Conservation (phyloP, 768 basidiomycete species). For the Boletus rufocinnamomeus region DNA sequence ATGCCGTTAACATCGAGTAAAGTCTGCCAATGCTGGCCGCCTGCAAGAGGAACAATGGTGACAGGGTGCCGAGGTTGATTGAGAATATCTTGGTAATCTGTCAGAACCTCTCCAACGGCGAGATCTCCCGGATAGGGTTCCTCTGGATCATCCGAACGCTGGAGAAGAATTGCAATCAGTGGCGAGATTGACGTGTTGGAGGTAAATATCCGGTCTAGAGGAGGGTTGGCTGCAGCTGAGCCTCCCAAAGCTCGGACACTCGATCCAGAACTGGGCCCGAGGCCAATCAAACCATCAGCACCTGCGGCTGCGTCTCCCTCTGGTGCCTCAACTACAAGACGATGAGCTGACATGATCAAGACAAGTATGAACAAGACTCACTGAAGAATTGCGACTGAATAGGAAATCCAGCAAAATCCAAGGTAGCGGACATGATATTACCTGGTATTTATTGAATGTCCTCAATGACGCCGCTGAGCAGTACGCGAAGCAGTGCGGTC, state of each 20-base stretch:
- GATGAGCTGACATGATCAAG: conserved; percentile 5
- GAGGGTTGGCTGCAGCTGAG: conserved; percentile 46
- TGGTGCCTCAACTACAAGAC: conserved; percentile 24
- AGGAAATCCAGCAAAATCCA: conserved; percentile 43
- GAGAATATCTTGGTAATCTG: conserved; percentile 50
- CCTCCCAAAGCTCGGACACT: conserved; percentile 41
- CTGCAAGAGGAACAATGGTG: conserved; percentile 36
- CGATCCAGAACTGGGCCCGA: conserved; percentile 64
- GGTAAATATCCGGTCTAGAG: conserved; percentile 65
- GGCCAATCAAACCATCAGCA: conserved; percentile 48
- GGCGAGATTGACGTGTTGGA: conserved; percentile 60
- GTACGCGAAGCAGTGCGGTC: background rate
- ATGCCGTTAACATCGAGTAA: conserved; percentile 63
- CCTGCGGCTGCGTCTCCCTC: conserved; percentile 9
- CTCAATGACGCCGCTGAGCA: background rate
- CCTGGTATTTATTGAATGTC: conserved; percentile 19
- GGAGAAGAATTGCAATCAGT: conserved; percentile 63
- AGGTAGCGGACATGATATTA: conserved; percentile 30
- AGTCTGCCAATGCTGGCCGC: conserved; percentile 65
- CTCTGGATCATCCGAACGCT: conserved; percentile 55
- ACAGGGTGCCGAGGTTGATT: conserved; percentile 55
- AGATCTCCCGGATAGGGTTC: conserved; percentile 59
- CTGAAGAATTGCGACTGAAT: conserved; percentile 44
- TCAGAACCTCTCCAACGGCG: conserved; percentile 59
- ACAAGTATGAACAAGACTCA: background rate